Evolutionary conservation across 2,329 filamentous ascomycete genomes (phyloP), one percentile per base, ranked within the genome.

Genomic region (Fusarium pseudocircinatum): DNA sequence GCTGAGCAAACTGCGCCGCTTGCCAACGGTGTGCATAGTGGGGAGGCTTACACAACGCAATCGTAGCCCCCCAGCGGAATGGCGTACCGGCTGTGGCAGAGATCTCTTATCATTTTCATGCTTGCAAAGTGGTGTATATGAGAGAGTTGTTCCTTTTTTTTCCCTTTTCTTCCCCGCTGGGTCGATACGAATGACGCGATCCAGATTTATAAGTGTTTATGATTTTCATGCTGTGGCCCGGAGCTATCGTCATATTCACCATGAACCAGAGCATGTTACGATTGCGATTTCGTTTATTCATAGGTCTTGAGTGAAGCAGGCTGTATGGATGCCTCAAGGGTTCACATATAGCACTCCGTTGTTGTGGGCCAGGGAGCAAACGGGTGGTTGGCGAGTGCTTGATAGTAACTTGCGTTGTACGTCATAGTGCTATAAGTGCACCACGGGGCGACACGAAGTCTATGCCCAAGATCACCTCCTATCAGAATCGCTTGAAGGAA

Each of bases 21-120:
- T 54, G 74, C 72, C 4, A 81, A 81, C 53, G 80, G 80, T 34
- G 75, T 78, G n/a, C 78, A 81, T 67, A 54, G 66, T 40, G 75
- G 75, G 54, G 60, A 61, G 30, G 53, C 59, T 40, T 43, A 67
- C 40, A 46, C 43, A 34, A 53, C 60, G 32, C 70, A 76, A 62
- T 74, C 70, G 28, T 78, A 71, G 66, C 26, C 39, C 34, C n/a
- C 12, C 44, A 34, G 60, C 57, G 54, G 60, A 68, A 69, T 56
- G 54, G 58, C 43, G 43, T 34, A 53, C 40, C 40, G 53, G 42
- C 50, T 60, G 34, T 54, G 39, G 44, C 34, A 66, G 67, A 63
- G 60, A 54, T 63, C 47, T 49, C 7, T 9, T 11, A 15, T 50
- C 36, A 63, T 28, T 34, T 22, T 36, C 44, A 40, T 63, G 58